These are phyloP conservation scores for Diplodia seriata DNA, from an alignment of 2,329 filamentous ascomycete genomes.

Conservation along the genomic window DNA sequence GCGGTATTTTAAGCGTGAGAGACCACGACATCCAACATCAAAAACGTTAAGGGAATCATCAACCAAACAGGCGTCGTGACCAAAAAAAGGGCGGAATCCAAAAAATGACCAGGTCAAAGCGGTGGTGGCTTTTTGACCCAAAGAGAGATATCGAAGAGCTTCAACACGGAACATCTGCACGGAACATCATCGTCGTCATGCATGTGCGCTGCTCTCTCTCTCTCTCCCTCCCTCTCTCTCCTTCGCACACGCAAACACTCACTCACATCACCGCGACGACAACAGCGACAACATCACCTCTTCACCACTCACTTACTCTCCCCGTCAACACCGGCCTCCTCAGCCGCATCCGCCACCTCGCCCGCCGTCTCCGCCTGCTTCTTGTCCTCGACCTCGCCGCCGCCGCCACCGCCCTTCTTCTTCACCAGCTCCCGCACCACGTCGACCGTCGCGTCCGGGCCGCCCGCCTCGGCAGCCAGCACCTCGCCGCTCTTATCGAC, in stretches of 20 bases:
- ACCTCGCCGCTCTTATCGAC: slow-evolving; percentile 84
- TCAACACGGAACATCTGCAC: not conserved
- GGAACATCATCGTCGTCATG: not conserved
- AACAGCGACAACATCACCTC: not conserved
- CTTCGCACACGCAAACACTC: no score
- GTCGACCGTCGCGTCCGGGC: slow-evolving; percentile 78
- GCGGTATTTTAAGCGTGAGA: not conserved
- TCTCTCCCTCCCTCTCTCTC: no score
- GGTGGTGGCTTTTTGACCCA: not conserved
- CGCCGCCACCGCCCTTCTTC: slow-evolving; percentile 30
- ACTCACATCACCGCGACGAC: not conserved
- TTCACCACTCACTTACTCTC: not conserved
- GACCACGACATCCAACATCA: not conserved
- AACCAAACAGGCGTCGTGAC: not conserved
- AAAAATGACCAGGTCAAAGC: not conserved
- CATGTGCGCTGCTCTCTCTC: not conserved
- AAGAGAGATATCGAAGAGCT: slow-evolving; percentile 1
- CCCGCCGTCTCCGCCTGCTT: slow-evolving; percentile 49
- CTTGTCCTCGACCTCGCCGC: slow-evolving; percentile 39
- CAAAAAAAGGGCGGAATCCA: not conserved
- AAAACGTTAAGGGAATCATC: not conserved
- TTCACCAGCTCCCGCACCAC: slow-evolving; percentile 72
- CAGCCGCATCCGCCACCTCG: slow-evolving; percentile 57
- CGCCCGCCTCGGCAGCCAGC: slow-evolving; percentile 74
- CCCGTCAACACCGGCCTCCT: slow-evolving; percentile 42